These are phyloP conservation scores for Geranium brycei DNA, from an alignment of 345 rosid species.

Conservation along the genomic window DNA sequence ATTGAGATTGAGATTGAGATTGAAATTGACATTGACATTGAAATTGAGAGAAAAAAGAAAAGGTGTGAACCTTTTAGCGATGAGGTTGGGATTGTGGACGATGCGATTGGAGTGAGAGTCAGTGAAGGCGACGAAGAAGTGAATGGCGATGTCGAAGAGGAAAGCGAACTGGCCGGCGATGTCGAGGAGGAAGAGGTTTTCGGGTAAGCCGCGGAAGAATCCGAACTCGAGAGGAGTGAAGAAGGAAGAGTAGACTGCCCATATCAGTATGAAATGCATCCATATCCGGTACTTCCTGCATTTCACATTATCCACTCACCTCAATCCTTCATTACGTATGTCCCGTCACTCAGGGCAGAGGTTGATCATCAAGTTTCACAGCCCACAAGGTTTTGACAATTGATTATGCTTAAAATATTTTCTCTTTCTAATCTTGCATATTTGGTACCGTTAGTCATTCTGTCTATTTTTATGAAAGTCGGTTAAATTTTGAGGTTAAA, in stretches of 20 bases:
- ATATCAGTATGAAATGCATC: constrained; percentile 53
- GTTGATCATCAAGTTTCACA: too few species aligned
- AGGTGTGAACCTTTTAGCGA: constrained; percentile 45
- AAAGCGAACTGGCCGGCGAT: constrained; percentile 68
- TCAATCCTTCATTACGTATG: too few species aligned
- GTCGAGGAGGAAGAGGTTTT: constrained; percentile 55
- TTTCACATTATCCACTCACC: too few species aligned
- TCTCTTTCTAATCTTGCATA: too few species aligned
- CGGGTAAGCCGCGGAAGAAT: constrained; percentile 68
- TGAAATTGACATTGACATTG: too few species aligned
- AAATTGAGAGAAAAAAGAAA: background rate
- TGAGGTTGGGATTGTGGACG: constrained; percentile 35
- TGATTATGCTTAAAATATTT: too few species aligned
- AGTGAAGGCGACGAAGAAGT: constrained; percentile 52
- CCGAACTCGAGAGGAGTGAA: constrained; percentile 88
- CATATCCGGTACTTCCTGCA: constrained; percentile 59
- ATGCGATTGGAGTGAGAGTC: constrained; percentile 48
- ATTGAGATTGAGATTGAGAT: too few species aligned
- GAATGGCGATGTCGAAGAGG: constrained; percentile 52
- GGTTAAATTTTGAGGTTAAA: too few species aligned
- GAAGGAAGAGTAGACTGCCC: constrained; percentile 79
- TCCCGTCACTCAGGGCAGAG: too few species aligned
- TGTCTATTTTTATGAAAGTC: too few species aligned
- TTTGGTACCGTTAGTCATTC: too few species aligned
- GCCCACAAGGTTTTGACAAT: too few species aligned